Evolutionary conservation across 176 grass and related monocot genomes (phyloP).

Genomic region (Rhipidocladum racemiflorum): DNA sequence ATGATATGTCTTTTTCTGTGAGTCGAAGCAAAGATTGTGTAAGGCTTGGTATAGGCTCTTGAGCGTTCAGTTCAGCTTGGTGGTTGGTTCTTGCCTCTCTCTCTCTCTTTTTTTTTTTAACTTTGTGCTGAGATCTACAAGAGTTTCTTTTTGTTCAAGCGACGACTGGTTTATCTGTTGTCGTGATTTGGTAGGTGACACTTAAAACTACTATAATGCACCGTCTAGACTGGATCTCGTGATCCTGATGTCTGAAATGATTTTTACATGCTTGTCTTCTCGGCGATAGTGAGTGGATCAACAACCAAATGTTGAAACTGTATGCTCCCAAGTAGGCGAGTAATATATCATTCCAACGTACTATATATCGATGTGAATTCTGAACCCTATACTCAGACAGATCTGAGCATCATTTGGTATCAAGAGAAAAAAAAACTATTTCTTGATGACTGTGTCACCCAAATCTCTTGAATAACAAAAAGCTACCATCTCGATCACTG

Average conservation of each 20-base stretch:
- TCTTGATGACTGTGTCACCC: background rate
- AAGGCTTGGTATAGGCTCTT: background rate
- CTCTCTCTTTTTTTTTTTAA: conserved; percentile 30
- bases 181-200: conserved; percentile 37
- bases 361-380: background rate
- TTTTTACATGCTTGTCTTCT: background rate
- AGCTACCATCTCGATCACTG: background rate
- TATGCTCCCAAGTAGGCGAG: background rate
- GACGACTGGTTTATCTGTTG: conserved; percentile 19
- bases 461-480: background rate
- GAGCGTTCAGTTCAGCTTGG: background rate
- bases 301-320: background rate
- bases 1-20: conserved; percentile 19
- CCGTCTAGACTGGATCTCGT: conserved; percentile 17
- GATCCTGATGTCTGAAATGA: background rate
- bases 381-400: background rate
- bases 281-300: background rate
- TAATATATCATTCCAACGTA: background rate
- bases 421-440: background rate
- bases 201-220: background rate
- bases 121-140: conserved; percentile 15
- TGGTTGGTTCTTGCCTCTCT: conserved; percentile 18
- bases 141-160: conserved; percentile 20
- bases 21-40: conserved; percentile 40
- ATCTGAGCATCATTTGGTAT: background rate